These are phyloP conservation scores for Blastocystis hominis DNA, from an alignment of 352 stramenopile genomes.

Conservation along the genomic window DNA sequence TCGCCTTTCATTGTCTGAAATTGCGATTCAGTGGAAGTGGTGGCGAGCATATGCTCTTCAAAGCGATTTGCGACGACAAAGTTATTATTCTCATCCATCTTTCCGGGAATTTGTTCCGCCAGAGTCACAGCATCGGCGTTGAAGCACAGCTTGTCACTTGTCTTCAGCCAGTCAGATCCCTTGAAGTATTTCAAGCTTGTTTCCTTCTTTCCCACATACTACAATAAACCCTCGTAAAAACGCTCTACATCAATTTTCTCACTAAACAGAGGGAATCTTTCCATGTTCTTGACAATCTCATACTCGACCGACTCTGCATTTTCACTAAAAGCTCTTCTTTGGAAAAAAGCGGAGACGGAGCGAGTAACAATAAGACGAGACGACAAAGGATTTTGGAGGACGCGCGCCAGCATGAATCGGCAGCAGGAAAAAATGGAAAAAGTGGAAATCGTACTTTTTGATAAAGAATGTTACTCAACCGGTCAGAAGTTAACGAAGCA, in stretches of 20 bases:
- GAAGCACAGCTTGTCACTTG: background rate
- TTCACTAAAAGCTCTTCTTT: background rate
- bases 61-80: background rate
- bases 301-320: background rate
- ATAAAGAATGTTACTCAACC: background rate
- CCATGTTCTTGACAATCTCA: conserved; percentile 51
- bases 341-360: background rate
- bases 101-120: conserved; percentile 20
- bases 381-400: background rate
- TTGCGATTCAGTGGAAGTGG: background rate
- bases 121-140: background rate
- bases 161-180: conserved; percentile 47
- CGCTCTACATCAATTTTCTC: background rate
- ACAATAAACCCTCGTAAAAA: background rate
- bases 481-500: background rate
- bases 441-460: background rate
- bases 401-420: background rate
- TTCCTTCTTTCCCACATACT: conserved; percentile 42
- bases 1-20: conserved; percentile 21
- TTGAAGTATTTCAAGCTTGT: conserved; percentile 53
- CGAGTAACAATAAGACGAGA: background rate
- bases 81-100: conserved; percentile 19
- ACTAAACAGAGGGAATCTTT: conserved; percentile 20
- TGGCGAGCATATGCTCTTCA: background rate
- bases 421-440: background rate